A percentile compares a stretch with the other conserved stretches of the same genome.
Evolutionary conservation across 2,329 filamentous ascomycete genomes (phyloP).

Genomic region (Pyricularia pennisetigena): DNA sequence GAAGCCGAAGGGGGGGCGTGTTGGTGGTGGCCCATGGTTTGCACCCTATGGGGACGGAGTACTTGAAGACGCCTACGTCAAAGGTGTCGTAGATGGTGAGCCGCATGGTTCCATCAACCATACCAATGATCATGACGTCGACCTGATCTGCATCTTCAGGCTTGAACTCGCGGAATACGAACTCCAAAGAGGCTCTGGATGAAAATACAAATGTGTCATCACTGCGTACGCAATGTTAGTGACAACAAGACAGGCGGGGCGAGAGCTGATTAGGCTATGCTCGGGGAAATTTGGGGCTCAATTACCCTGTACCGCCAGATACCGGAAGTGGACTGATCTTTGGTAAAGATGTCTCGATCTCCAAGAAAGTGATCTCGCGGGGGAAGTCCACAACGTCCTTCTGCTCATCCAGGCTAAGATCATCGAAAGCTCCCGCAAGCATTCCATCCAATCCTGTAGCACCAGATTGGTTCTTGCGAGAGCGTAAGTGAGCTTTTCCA

Average conservation of each 20-base stretch:
- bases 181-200: conserved; percentile 58
- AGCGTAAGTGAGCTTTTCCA: conserved; percentile 13
- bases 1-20: conserved; percentile 24
- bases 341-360: conserved; percentile 66
- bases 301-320: conserved; percentile 54
- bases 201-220: conserved; percentile 56
- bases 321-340: conserved; percentile 63
- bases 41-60: conserved; percentile 24
- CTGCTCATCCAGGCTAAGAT: conserved; percentile 4
- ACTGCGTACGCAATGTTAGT: conserved; percentile 21
- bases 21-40: conserved; percentile 13
- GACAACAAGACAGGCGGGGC: background rate
- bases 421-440: background rate
- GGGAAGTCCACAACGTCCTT: conserved; percentile 47
- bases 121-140: conserved; percentile 69
- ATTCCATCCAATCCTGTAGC: background rate
- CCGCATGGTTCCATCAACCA: conserved; percentile 60
- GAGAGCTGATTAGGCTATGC: background rate
- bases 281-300: conserved; percentile 9
- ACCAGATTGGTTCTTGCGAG: background rate
- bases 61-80: conserved; percentile 58
- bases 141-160: conserved; percentile 62
- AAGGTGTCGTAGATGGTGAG: conserved; percentile 82
- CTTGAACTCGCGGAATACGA: conserved; percentile 54
- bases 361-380: conserved; percentile 61